Percentiles rank a stretch among this genome's conserved stretches.
Evolutionary conservation across 768 basidiomycete species (phyloP).

Genomic region (Pleurotus eryngii): DNA sequence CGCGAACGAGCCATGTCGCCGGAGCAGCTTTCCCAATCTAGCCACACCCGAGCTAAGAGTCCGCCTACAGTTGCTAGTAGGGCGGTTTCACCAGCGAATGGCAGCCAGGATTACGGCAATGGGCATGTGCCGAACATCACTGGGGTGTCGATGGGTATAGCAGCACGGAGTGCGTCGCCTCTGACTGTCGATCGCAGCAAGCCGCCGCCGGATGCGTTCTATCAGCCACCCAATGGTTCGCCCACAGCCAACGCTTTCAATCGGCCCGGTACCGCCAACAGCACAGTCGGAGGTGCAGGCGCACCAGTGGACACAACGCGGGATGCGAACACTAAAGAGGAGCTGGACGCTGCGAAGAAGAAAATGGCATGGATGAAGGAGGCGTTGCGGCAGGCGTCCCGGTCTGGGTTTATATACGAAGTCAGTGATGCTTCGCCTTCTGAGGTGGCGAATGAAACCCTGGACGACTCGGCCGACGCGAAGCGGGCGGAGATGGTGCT

Average conservation of each 20-base stretch:
- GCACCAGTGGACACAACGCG: constrained; percentile 60
- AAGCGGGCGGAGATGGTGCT: constrained; percentile 66
- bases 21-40: constrained; percentile 30
- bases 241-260: constrained; percentile 50
- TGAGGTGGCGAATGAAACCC: constrained; percentile 37
- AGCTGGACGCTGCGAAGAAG: constrained; percentile 72
- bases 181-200: constrained; percentile 29
- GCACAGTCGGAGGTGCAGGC: constrained; percentile 67
- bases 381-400: constrained; percentile 69
- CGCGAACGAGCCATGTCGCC: constrained; percentile 56
- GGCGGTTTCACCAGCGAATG: constrained; percentile 56
- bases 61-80: constrained; percentile 47
- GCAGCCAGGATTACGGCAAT: constrained; percentile 22
- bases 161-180: constrained; percentile 34
- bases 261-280: constrained; percentile 36
- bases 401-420: constrained; percentile 72
- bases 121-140: constrained; percentile 51
- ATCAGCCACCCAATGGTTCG: constrained; percentile 38
- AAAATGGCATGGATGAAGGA: constrained; percentile 86
- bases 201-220: constrained; percentile 63
- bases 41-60: constrained; percentile 50
- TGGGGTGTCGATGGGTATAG: constrained; percentile 47
- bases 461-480: constrained; percentile 23
- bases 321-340: constrained; percentile 83
- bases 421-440: constrained; percentile 41